A percentile compares a stretch with the other conserved stretches of the same genome.
Evolutionary conservation across 306 rosid species (phyloP).

Genomic region (Argentina anserina): DNA sequence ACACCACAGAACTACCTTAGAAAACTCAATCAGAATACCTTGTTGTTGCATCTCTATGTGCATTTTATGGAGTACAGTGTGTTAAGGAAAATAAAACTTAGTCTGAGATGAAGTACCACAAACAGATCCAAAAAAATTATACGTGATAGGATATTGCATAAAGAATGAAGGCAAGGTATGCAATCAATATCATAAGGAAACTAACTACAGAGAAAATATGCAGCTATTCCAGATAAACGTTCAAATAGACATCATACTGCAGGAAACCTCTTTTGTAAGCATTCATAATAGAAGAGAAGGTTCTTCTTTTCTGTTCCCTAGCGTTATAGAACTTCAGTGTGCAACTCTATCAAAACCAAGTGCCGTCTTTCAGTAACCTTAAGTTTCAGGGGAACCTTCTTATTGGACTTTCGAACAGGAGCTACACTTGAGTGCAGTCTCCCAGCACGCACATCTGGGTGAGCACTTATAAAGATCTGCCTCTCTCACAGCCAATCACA

Average conservation of each 20-base stretch:
- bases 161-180: not conserved
- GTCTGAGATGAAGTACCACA: not conserved
- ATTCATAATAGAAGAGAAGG: not conserved
- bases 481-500: not conserved
- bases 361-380: not conserved
- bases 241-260: not conserved
- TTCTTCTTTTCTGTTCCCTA: not conserved
- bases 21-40: not conserved
- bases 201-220: not conserved
- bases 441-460: not conserved
- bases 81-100: not conserved
- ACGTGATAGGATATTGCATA: not conserved
- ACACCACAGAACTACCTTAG: not conserved
- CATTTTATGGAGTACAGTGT: not conserved
- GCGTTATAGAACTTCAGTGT: not conserved
- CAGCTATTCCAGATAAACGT: not conserved
- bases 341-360: conserved; percentile 4
- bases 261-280: not conserved
- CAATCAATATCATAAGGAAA: not conserved
- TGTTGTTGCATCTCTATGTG: not conserved
- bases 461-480: not conserved
- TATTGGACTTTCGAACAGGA: not conserved
- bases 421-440: not conserved
- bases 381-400: not conserved
- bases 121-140: not conserved